Evolutionary conservation across 139 green algal genomes (phyloP).

Genomic region (Chlamydomonas schloesseri): DNA sequence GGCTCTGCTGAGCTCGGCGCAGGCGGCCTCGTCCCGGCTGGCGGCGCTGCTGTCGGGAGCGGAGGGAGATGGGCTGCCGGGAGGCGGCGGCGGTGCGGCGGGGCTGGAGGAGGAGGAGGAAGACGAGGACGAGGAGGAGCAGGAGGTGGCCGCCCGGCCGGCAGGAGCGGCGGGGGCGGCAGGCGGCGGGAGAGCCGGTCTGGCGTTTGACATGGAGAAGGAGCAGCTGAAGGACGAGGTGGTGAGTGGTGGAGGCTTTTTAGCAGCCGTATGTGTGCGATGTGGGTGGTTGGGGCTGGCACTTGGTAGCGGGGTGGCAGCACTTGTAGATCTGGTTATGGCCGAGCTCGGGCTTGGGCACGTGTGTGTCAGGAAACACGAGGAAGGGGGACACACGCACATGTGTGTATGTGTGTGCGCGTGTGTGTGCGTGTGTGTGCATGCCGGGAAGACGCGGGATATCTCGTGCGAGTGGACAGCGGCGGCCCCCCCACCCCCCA

Average conservation of each 20-base stretch:
- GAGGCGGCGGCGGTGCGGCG: not conserved
- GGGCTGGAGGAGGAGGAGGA: not conserved
- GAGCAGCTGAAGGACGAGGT: slow-evolving; percentile 37
- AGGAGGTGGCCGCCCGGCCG: not conserved
- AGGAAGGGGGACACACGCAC: too few species aligned
- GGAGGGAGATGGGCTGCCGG: too few species aligned
- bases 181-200: not conserved
- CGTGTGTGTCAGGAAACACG: too few species aligned
- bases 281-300: too few species aligned
- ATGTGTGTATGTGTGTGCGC: too few species aligned
- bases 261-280: too few species aligned
- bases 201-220: slow-evolving; percentile 1
- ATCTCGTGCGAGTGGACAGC: too few species aligned
- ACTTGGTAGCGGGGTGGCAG: too few species aligned
- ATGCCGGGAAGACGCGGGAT: not conserved
- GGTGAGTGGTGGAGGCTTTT: not conserved
- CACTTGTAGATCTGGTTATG: too few species aligned
- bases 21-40: slow-evolving; percentile 44
- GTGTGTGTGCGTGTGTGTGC: too few species aligned
- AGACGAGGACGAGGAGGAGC: not conserved
- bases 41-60: slow-evolving; percentile 16
- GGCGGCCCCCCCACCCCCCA: too few species aligned
- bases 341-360: too few species aligned
- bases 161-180: not conserved
- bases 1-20: slow-evolving; percentile 25